phyloP scores from a whole-genome alignment of 148 eudicot species.

The Fagopyrum esculentum region DNA sequence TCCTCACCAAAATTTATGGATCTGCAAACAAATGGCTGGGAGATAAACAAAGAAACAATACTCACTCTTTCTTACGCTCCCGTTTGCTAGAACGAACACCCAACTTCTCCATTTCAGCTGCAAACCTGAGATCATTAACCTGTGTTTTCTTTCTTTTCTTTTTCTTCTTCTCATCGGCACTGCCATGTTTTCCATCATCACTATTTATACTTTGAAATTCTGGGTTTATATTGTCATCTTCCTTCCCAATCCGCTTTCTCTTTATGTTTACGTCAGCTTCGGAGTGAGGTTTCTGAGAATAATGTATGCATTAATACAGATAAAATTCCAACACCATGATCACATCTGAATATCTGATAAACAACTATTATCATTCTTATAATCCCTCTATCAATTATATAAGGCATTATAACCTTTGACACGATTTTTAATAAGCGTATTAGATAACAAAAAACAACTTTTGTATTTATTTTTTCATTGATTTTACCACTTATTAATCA shows the following conservation, averaged over 20 bases:
- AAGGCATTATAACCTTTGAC: too few relatives aligned
- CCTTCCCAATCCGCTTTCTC: constrained; percentile 20
- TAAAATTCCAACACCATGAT: neutral
- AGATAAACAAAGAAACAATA: neutral
- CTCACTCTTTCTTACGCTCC: constrained; percentile 84
- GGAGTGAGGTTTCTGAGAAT: constrained; percentile 31
- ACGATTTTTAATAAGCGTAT: too few relatives aligned
- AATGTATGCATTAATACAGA: neutral
- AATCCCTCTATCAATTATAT: too few relatives aligned
- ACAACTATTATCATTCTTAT: neutral
- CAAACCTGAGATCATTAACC: constrained; percentile 70
- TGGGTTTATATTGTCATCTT: constrained; percentile 20
- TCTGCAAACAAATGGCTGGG: neutral
- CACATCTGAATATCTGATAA: neutral
- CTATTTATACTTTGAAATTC: constrained; percentile 19
- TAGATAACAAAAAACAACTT: too few relatives aligned
- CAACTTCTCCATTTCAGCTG: constrained; percentile 34
- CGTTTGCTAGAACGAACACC: constrained; percentile 44
- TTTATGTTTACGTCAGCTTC: constrained; percentile 23
- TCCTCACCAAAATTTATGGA: neutral
- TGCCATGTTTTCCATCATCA: constrained; percentile 19
- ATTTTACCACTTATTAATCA: too few relatives aligned
- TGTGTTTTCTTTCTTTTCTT: constrained; percentile 62
- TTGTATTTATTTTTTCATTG: too few relatives aligned
- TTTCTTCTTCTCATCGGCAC: constrained; percentile 40